Percentiles rank a stretch among this genome's conserved stretches.
Evolutionary conservation across 495 filamentous ascomycete species (phyloP).

Genomic region (Lasiosphaeriaceae sp.): DNA sequence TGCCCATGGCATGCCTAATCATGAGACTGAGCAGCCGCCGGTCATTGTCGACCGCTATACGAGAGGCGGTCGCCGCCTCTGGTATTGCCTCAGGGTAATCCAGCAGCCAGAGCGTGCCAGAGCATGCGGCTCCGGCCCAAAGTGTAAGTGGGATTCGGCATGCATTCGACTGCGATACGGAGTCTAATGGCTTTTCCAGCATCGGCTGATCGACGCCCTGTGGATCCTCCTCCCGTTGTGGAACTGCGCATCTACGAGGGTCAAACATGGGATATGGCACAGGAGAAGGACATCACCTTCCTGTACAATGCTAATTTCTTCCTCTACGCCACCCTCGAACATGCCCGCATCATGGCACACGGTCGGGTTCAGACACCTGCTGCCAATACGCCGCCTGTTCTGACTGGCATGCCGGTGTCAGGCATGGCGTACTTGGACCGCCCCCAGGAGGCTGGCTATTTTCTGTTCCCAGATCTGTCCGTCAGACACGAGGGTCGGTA

Average conservation of each 20-base stretch:
- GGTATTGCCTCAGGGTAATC: slow-evolving; percentile 79
- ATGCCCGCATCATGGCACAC: slow-evolving; percentile 80
- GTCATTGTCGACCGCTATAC: slow-evolving; percentile 54
- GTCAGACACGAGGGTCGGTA: slow-evolving; percentile 95
- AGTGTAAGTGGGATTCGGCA: slow-evolving; percentile 59
- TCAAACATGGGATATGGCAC: slow-evolving; percentile 49
- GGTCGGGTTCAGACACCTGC: slow-evolving; percentile 64
- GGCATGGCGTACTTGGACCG: slow-evolving; percentile 97
- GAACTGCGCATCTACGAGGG: slow-evolving; percentile 85
- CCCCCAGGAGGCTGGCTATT: slow-evolving; percentile 87
- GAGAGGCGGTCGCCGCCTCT: slow-evolving; percentile 73
- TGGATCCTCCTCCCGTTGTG: slow-evolving; percentile 96
- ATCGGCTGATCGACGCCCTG: slow-evolving; percentile 91
- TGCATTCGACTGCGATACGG: background rate
- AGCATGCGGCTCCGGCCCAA: slow-evolving; percentile 92
- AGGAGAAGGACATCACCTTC: slow-evolving; percentile 83
- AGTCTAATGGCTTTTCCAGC: slow-evolving; percentile 47
- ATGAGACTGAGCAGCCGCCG: slow-evolving; percentile 17
- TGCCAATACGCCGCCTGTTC: slow-evolving; percentile 68
- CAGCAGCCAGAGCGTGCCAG: slow-evolving; percentile 95
- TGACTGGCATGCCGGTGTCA: slow-evolving; percentile 93
- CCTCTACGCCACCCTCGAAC: slow-evolving; percentile 88
- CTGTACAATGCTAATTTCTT: slow-evolving; percentile 97
- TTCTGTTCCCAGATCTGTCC: slow-evolving; percentile 95
- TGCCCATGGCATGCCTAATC: slow-evolving; percentile 22